A percentile compares a stretch with the other conserved stretches of the same genome.
These are phyloP conservation scores for Hypericum androsaemum DNA, from an alignment of 345 rosid species.

Conservation along the genomic window DNA sequence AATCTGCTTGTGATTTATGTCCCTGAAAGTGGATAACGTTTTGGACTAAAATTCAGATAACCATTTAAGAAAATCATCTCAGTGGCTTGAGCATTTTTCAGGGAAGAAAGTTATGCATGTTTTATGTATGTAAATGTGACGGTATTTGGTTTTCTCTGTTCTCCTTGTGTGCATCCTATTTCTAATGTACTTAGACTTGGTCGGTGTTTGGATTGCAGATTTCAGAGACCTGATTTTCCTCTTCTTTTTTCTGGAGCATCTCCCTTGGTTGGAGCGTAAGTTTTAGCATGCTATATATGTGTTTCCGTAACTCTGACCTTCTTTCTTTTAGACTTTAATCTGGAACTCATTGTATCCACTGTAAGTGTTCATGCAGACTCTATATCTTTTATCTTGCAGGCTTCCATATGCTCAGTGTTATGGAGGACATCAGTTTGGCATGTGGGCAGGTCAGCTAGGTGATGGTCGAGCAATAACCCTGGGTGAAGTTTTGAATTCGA, in stretches of 20 bases:
- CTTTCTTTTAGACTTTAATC: slow-evolving; percentile 2
- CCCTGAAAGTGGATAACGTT: too few species aligned
- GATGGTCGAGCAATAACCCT: slow-evolving; percentile 97
- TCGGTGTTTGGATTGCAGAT: slow-evolving; percentile 38
- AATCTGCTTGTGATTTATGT: too few species aligned
- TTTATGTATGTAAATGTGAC: too few species aligned
- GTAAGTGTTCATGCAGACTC: neutral
- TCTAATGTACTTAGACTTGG: too few species aligned
- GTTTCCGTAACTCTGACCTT: neutral
- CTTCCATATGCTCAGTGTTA: slow-evolving; percentile 87
- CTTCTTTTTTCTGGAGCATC: slow-evolving; percentile 65
- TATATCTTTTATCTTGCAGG: slow-evolving; percentile 26
- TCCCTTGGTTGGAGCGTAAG: slow-evolving; percentile 68
- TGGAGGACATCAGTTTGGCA: slow-evolving; percentile 97
- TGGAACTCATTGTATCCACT: slow-evolving; percentile 2
- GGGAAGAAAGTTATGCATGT: too few species aligned
- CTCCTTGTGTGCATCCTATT: too few species aligned
- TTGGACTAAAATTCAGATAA: too few species aligned
- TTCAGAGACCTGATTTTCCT: slow-evolving; percentile 81
- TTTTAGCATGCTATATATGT: slow-evolving; percentile 11
- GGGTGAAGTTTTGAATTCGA: slow-evolving; percentile 77
- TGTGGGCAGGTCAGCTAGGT: slow-evolving; percentile 99
- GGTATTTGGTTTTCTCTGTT: too few species aligned
- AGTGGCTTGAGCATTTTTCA: too few species aligned
- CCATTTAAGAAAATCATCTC: too few species aligned